Percentiles rank a stretch among this genome's conserved stretches.
Conservation (phyloP, 208 protist genomes). For the Angomonas deanei region DNA sequence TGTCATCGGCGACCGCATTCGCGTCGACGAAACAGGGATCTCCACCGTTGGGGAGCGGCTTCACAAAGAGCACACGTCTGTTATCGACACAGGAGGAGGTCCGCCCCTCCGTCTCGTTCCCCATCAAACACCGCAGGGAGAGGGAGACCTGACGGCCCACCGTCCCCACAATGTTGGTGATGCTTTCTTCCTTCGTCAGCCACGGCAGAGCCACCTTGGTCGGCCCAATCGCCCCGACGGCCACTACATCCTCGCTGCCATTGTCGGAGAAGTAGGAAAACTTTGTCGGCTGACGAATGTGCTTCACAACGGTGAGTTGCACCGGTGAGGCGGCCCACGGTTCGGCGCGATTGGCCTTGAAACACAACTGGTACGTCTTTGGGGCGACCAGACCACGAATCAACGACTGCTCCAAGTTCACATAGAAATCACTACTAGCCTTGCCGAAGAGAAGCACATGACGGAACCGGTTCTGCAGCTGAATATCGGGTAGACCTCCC, state of each 20-base stretch:
- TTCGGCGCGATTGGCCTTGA: conserved; percentile 45
- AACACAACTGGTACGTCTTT: conserved; percentile 47
- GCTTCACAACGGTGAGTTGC: conserved; percentile 27
- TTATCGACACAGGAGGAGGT: conserved; percentile 33
- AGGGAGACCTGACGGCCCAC: conserved; percentile 42
- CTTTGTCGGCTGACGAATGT: conserved; percentile 32
- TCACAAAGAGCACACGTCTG: conserved; percentile 62
- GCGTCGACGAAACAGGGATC: conserved; percentile 63
- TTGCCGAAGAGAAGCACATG: conserved; percentile 29
- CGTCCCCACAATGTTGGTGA: conserved; percentile 54
- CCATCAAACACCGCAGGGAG: conserved; percentile 36
- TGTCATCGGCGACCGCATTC: conserved; percentile 26
- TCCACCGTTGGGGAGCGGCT: conserved; percentile 51
- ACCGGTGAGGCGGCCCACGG: conserved; percentile 48
- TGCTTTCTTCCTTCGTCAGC: conserved; percentile 33
- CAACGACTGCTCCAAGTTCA: conserved; percentile 44
- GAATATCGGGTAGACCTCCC: conserved; percentile 19
- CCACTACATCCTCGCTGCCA: conserved; percentile 49
- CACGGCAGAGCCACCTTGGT: conserved; percentile 57
- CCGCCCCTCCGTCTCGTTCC: conserved; percentile 1
- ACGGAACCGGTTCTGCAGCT: conserved; percentile 35
- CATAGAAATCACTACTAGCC: conserved; percentile 20
- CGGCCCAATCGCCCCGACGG: conserved; percentile 35
- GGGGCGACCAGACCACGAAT: conserved; percentile 31
- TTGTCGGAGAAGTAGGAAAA: conserved; percentile 65